Evolutionary conservation across 2,329 filamentous ascomycete species (phyloP).

Genomic region (Ilyonectria mors-panacis): DNA sequence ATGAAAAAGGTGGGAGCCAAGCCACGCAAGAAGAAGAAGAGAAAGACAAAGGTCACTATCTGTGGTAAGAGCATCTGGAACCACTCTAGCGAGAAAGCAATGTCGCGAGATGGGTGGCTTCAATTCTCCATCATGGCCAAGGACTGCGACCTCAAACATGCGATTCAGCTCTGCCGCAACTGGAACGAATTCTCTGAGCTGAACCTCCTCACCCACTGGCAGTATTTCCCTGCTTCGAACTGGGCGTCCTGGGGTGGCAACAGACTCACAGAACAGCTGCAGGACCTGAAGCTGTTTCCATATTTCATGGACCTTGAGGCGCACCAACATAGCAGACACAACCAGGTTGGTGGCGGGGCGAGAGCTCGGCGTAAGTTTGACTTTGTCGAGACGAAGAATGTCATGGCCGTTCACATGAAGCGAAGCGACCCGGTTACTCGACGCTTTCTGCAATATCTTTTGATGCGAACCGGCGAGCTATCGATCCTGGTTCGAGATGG

Average conservation of each 20-base stretch:
- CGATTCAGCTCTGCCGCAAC: conserved; percentile 49
- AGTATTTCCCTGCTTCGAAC: conserved; percentile 49
- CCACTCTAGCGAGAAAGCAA: conserved; percentile 48
- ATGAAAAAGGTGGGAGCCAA: not conserved
- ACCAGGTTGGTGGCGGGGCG: conserved; percentile 41
- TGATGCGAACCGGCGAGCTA: conserved; percentile 46
- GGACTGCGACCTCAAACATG: conserved; percentile 47
- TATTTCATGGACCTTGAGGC: conserved; percentile 48
- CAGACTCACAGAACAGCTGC: conserved; percentile 44
- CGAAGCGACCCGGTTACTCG: conserved; percentile 46
- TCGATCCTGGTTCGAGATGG: conserved; percentile 49
- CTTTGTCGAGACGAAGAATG: conserved; percentile 47
- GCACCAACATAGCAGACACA: conserved; percentile 31
- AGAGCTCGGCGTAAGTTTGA: conserved; percentile 43
- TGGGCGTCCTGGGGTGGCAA: conserved; percentile 44
- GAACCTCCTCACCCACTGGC: conserved; percentile 43
- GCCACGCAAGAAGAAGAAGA: not conserved
- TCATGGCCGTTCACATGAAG: conserved; percentile 50
- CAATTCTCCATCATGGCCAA: conserved; percentile 51
- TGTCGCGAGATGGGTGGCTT: conserved; percentile 51
- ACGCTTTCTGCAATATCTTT: conserved; percentile 49
- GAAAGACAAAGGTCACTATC: conserved; percentile 42
- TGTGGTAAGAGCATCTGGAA: conserved; percentile 50
- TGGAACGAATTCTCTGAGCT: conserved; percentile 50
- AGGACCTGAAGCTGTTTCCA: conserved; percentile 47